Evolutionary conservation across 1,284 basidiomycete species (phyloP).

Genomic region (Boletus subluridellus): DNA sequence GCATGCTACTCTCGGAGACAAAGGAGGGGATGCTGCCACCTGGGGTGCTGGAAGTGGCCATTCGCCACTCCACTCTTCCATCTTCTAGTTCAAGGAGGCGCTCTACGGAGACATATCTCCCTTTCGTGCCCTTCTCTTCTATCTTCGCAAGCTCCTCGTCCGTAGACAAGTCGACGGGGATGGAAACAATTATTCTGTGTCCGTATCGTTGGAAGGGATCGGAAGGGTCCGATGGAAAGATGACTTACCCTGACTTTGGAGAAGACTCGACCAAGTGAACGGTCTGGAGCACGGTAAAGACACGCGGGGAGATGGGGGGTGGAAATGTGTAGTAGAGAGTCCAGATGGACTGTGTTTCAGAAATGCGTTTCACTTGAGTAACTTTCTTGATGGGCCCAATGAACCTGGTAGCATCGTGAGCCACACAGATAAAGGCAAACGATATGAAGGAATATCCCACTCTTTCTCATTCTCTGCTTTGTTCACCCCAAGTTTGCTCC

Average conservation of each 20-base stretch:
- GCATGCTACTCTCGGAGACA: conserved; percentile 55
- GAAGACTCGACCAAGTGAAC: conserved; percentile 47
- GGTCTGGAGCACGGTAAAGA: conserved; percentile 72
- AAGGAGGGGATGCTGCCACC: conserved; percentile 67
- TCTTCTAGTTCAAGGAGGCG: conserved; percentile 58
- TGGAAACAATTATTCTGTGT: conserved; percentile 61
- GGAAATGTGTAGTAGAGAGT: conserved; percentile 68
- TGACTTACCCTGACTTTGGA: conserved; percentile 53
- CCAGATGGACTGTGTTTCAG: conserved; percentile 64
- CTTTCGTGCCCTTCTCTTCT: conserved; percentile 65
- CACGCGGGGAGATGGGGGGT: conserved; percentile 64
- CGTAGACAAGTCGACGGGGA: conserved; percentile 62
- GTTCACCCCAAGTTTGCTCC: conserved; percentile 61
- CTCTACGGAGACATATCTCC: conserved; percentile 69
- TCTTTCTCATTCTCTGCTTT: conserved; percentile 67
- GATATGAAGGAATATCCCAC: conserved; percentile 33
- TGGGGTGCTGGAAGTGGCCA: conserved; percentile 73
- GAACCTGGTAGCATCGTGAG: conserved; percentile 44
- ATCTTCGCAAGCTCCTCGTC: conserved; percentile 56
- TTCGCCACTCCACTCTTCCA: conserved; percentile 70
- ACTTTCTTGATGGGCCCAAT: conserved; percentile 63
- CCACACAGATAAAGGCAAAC: not conserved
- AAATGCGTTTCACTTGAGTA: conserved; percentile 57
- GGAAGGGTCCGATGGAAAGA: not conserved
- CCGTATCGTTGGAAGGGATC: not conserved